Percentiles rank a stretch among this genome's conserved stretches.
Evolutionary conservation across 306 rosid species (phyloP).

Genomic region (Cicer pinnatifidum): DNA sequence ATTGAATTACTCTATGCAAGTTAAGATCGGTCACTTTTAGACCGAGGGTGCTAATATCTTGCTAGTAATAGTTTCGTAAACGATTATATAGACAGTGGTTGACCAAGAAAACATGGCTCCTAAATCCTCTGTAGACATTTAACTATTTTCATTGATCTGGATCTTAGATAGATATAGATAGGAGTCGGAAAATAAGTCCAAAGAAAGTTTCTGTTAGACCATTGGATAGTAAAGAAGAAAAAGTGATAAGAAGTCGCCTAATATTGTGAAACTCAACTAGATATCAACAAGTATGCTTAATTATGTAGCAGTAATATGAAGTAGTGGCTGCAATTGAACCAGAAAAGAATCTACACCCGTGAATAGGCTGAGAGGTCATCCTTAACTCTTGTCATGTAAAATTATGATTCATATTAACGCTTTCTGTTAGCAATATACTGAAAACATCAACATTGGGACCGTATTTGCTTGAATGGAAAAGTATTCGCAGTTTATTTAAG

Average conservation of each 20-base stretch:
- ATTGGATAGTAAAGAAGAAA: neutral
- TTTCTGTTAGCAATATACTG: neutral
- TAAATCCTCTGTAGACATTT: conserved; percentile 27
- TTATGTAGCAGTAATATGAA: neutral
- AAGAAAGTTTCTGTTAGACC: neutral
- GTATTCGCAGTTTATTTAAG: neutral
- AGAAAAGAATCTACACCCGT: conserved; percentile 2
- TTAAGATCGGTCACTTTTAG: conserved; percentile 29
- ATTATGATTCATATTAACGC: neutral
- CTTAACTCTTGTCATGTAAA: neutral
- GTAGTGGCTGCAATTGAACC: conserved; percentile 3
- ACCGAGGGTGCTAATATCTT: conserved; percentile 20
- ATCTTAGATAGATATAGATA: conserved; percentile 2
- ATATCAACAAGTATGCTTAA: neutral
- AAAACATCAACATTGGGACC: neutral
- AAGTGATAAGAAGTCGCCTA: neutral
- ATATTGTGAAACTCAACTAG: neutral
- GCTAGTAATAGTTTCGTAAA: conserved; percentile 8
- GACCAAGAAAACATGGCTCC: conserved; percentile 14
- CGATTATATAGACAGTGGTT: conserved; percentile 18
- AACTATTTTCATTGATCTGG: neutral
- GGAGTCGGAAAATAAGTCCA: neutral
- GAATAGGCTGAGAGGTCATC: conserved; percentile 22
- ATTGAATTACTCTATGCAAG: conserved; percentile 9
- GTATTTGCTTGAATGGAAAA: neutral